phyloP scores from a whole-genome alignment of 805 yeast genomes.

The Candida sithepensis region DNA sequence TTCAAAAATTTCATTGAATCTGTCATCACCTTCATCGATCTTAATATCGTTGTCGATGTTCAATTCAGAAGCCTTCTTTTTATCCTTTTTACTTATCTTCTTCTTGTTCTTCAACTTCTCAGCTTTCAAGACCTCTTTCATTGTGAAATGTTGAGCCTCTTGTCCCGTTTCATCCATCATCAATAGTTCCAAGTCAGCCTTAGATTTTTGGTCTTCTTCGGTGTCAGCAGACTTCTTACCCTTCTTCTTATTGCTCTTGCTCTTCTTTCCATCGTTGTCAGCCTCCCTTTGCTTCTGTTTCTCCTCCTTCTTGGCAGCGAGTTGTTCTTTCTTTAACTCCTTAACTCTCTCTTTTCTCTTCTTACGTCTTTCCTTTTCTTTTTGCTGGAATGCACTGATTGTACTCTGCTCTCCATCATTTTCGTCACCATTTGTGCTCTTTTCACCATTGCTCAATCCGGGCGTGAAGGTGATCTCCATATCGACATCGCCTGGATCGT shows the following conservation, averaged over 20 bases:
- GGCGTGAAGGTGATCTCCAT: constrained; percentile 97
- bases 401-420: constrained; percentile 59
- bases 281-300: constrained; percentile 27
- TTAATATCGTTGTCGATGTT: constrained; percentile 40
- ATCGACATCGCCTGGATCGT: constrained; percentile 66
- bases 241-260: constrained; percentile 23
- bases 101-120: constrained; percentile 61
- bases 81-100: constrained; percentile 42
- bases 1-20: constrained; percentile 81
- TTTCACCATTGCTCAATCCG: constrained; percentile 52
- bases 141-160: constrained; percentile 62
- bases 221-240: constrained; percentile 19
- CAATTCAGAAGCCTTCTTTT: constrained; percentile 48
- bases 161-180: constrained; percentile 51
- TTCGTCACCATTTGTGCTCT: constrained; percentile 31
- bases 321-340: constrained; percentile 50
- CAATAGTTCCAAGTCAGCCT: constrained; percentile 71
- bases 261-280: constrained; percentile 22
- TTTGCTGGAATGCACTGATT: constrained; percentile 74
- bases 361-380: constrained; percentile 90
- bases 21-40: constrained; percentile 74
- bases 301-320: constrained; percentile 46
- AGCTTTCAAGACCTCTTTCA: constrained; percentile 73
- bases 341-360: constrained; percentile 76
- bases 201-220: constrained; percentile 39